These are phyloP conservation scores for Chalciporus piperatus DNA, from an alignment of 768 basidiomycete genomes.

Conservation along the genomic window DNA sequence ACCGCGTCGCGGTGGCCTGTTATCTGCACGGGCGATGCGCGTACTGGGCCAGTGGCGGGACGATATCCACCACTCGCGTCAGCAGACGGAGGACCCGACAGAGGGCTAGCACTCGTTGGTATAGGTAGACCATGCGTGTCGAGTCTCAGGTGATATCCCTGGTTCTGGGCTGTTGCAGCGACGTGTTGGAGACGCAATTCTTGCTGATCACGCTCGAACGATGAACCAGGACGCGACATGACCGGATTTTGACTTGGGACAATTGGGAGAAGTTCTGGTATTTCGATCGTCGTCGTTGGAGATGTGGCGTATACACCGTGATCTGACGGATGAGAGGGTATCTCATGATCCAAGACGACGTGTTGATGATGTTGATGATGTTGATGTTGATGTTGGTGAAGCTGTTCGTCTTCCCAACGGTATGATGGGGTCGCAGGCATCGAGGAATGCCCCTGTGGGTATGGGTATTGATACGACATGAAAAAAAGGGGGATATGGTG, in stretches of 20 bases:
- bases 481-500: conserved; percentile 26
- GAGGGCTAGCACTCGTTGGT: conserved; percentile 28
- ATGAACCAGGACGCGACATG: conserved; percentile 16
- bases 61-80: conserved; percentile 15
- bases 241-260: conserved; percentile 29
- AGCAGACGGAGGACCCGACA: conserved; percentile 32
- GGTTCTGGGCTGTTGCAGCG: conserved; percentile 16
- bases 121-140: conserved; percentile 32
- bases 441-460: conserved; percentile 46
- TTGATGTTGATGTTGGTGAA: conserved; percentile 28
- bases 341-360: not conserved
- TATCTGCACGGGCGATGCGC: conserved; percentile 24
- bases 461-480: conserved; percentile 52
- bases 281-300: conserved; percentile 16
- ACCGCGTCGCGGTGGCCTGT: conserved; percentile 13
- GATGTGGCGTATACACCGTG: conserved; percentile 19
- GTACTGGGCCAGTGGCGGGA: conserved; percentile 22
- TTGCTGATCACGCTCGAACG: conserved; percentile 23
- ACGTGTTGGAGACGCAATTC: conserved; percentile 25
- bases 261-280: conserved; percentile 28
- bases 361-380: conserved; percentile 39
- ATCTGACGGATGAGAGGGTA: conserved; percentile 35
- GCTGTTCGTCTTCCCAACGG: conserved; percentile 42
- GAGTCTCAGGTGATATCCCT: conserved; percentile 32
- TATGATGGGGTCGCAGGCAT: conserved; percentile 46